A percentile compares a stretch with the other conserved stretches of the same genome.
phyloP scores from a whole-genome alignment of 2,329 filamentous ascomycete species.

The Sporothrix euskadiensis region DNA sequence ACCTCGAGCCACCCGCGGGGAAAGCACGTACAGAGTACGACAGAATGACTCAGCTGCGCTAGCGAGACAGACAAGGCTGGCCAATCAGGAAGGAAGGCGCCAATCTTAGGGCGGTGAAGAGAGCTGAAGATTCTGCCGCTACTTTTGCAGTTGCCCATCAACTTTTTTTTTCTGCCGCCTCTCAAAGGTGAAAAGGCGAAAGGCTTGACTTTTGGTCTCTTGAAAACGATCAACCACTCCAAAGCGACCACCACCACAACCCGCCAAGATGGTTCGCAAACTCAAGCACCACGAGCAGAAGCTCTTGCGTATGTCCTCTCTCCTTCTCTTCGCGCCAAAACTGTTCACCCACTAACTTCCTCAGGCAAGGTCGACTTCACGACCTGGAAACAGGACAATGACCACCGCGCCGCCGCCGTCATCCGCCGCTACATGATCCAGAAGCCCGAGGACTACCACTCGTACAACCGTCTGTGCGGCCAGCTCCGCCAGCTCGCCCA shows the following conservation, averaged over 20 bases:
- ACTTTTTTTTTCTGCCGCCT: neutral
- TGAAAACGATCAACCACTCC: neutral
- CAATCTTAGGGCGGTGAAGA: slow-evolving; percentile 23
- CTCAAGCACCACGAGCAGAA: slow-evolving; percentile 97
- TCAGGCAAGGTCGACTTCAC: slow-evolving; percentile 75
- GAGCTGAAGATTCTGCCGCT: neutral
- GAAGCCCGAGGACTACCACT: slow-evolving; percentile 81
- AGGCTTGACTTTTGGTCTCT: neutral
- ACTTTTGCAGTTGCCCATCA: neutral
- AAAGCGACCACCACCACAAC: neutral
- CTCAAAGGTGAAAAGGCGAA: neutral
- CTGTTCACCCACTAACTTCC: neutral
- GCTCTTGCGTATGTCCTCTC: slow-evolving; percentile 57
- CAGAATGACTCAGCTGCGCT: slow-evolving; percentile 23
- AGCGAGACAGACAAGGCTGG: slow-evolving; percentile 3
- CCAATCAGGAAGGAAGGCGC: neutral
- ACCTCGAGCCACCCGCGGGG: neutral
- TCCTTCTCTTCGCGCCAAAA: neutral
- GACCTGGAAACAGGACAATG: slow-evolving; percentile 85
- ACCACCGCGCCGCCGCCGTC: slow-evolving; percentile 79
- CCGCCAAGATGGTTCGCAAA: slow-evolving; percentile 77
- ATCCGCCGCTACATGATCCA: slow-evolving; percentile 86
- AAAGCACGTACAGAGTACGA: too few relatives aligned
- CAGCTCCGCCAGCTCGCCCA: slow-evolving; percentile 90
- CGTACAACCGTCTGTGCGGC: slow-evolving; percentile 67